Conservation (phyloP, 169 alveolate genomes). For the Babesia caballi region DNA sequence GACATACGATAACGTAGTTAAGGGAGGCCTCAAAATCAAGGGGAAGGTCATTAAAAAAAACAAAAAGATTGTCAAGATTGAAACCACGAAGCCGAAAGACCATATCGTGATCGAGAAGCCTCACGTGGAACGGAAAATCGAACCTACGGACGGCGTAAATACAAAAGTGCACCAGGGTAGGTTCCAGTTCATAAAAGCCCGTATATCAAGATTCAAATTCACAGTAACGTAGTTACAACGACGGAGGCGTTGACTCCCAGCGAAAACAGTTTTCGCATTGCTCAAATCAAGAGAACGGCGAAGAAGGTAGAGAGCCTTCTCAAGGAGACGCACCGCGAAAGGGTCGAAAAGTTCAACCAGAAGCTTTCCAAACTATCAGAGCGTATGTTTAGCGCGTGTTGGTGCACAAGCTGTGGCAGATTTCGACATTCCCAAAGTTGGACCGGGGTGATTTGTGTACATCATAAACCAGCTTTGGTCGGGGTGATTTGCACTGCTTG, state of each 20-base stretch:
- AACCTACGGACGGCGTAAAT: slow-evolving; percentile 5
- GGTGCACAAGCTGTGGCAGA: slow-evolving; percentile 37
- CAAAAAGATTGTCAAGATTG: slow-evolving; percentile 8
- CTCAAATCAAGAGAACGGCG: slow-evolving; percentile 74
- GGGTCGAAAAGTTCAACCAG: slow-evolving; percentile 80
- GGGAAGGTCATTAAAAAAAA: slow-evolving; percentile 42
- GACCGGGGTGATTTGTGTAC: slow-evolving; percentile 79
- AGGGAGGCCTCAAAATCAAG: slow-evolving; percentile 51
- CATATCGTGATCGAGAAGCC: slow-evolving; percentile 1
- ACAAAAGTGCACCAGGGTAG: slow-evolving; percentile 37
- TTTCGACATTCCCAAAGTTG: slow-evolving; percentile 88
- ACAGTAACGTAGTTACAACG: slow-evolving; percentile 8
- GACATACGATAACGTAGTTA: slow-evolving; percentile 50
- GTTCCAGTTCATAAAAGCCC: not conserved
- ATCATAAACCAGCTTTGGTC: not conserved
- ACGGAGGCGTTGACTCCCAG: slow-evolving; percentile 60
- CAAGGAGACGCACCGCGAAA: slow-evolving; percentile 81
- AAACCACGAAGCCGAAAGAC: slow-evolving; percentile 9
- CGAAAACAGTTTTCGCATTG: slow-evolving; percentile 78
- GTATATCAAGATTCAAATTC: not conserved
- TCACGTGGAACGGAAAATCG: not conserved
- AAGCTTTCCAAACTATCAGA: slow-evolving; percentile 83
- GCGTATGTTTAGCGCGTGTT: slow-evolving; percentile 53
- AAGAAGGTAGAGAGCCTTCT: slow-evolving; percentile 73
- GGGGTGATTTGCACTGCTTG: not conserved